Evolutionary conservation across 192 early-diverging fungal genomes (phyloP).

Genomic region (Neocallimastix lanati): DNA sequence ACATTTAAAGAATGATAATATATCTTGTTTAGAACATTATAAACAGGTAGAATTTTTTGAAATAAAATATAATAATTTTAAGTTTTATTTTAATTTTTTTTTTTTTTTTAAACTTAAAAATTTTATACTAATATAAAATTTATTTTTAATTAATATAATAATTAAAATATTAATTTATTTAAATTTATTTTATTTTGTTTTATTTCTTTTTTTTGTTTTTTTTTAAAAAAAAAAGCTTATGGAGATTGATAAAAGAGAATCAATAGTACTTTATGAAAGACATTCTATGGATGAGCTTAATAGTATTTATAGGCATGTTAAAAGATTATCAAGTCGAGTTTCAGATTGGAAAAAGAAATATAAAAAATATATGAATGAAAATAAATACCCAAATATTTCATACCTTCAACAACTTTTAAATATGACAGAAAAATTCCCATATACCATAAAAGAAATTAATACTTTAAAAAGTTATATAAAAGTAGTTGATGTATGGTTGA

Average conservation of each 20-base stretch:
- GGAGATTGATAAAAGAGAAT: background rate
- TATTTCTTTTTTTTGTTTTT: too few relatives aligned
- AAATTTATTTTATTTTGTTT: too few relatives aligned
- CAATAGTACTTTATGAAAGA: background rate
- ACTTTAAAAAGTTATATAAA: background rate
- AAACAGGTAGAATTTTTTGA: too few relatives aligned
- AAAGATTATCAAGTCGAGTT: background rate
- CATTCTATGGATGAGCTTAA: background rate
- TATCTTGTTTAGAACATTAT: background rate
- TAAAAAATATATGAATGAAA: background rate
- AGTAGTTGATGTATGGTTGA: background rate
- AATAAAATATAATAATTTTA: too few relatives aligned
- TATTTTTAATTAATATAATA: too few relatives aligned
- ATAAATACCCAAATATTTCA: background rate
- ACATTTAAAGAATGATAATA: background rate
- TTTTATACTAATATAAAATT: too few relatives aligned
- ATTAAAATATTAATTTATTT: too few relatives aligned
- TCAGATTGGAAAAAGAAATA: background rate
- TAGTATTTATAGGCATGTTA: background rate
- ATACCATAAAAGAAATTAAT: background rate
- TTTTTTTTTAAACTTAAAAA: too few relatives aligned
- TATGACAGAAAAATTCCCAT: background rate
- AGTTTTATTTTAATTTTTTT: too few relatives aligned
- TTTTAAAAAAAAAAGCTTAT: background rate
- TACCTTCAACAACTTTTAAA: background rate